Evolutionary conservation across 2,329 filamentous ascomycete species (phyloP), one percentile per base, ranked within the genome.

Genomic region (Xylariaceae sp.): DNA sequence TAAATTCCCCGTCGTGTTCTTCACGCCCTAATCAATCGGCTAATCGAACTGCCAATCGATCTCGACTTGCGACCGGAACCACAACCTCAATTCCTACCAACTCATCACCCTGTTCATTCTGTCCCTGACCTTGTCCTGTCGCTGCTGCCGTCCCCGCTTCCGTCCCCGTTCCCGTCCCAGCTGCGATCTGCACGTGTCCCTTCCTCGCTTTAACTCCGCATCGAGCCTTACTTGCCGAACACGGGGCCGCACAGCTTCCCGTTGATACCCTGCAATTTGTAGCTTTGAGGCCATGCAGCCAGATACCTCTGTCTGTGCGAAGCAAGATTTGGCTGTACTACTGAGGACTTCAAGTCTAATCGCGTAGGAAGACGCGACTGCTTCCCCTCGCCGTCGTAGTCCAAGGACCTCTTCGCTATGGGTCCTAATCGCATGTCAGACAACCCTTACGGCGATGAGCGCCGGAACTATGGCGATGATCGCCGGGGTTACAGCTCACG

Each of bases 231-330:
- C 45, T 48, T n/a, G 23, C 4, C 50, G 10, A 55, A 11, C 30
- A n/a, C n/a, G n/a, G 5, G 13, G 45, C 51, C 15, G 13, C 39
- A 23, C 23, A 4, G n/a, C 17, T 44, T 30, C 48, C 23, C 51
- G 49, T n/a, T 18, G 23, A 39, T 47, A 34, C 44, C 45, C 48
- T 17, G 35, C 18, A 37, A 45, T 6, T 30, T 18, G 45, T 45
- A 15, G 8, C 50, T 44, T 35, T 9, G 57, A 60, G 63, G 66
- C 60, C 57, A 67, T 67, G 66, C 58, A 62, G 50, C 59, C 57
- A 53, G 50, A 66, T 45, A 58, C 59, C 58, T 58, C 61, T 59
- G 60, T 54, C 57, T 53, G 53, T 53, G 35, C 48, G 51, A 50
- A 55, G 56, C 61, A 59, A 64, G 56, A 59, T 58, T 54, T 55